Evolutionary conservation across 1,139 yeast genomes (phyloP).

Genomic region (Candida frijolesensis): DNA sequence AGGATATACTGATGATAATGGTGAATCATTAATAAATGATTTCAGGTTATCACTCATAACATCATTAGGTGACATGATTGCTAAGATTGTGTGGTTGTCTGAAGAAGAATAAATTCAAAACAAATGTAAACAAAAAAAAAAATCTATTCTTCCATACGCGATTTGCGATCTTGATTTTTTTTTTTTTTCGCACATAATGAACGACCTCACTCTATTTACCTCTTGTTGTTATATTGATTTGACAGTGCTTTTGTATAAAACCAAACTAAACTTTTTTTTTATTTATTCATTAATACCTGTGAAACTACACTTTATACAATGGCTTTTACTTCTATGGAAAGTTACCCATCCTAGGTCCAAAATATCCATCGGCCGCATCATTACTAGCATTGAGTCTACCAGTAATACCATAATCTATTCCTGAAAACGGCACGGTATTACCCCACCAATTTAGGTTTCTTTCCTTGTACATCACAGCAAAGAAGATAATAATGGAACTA

Average conservation of each 20-base stretch:
- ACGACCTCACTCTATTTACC: no score
- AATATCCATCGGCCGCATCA: slow-evolving; percentile 42
- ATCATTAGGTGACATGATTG: neutral
- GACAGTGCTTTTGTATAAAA: no score
- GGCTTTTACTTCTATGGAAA: neutral
- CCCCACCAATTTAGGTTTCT: slow-evolving; percentile 60
- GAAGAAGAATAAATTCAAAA: neutral
- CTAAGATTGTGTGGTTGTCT: neutral
- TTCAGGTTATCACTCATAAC: neutral
- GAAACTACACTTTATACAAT: no score
- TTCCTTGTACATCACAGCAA: slow-evolving; percentile 51
- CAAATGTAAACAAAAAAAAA: neutral
- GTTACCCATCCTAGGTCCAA: slow-evolving; percentile 38
- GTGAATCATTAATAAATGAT: neutral
- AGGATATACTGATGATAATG: neutral
- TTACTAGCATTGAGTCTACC: slow-evolving; percentile 20
- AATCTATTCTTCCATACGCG: no score
- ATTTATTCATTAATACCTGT: no score
- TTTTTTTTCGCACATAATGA: neutral
- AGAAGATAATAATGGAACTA: slow-evolving; percentile 51
- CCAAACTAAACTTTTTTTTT: no score
- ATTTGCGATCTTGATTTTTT: neutral
- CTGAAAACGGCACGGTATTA: slow-evolving; percentile 43
- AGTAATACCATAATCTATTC: slow-evolving; percentile 35
- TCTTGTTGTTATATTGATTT: no score